Evolutionary conservation across 1,284 basidiomycete species (phyloP).

Genomic region (Tilletia indica): DNA sequence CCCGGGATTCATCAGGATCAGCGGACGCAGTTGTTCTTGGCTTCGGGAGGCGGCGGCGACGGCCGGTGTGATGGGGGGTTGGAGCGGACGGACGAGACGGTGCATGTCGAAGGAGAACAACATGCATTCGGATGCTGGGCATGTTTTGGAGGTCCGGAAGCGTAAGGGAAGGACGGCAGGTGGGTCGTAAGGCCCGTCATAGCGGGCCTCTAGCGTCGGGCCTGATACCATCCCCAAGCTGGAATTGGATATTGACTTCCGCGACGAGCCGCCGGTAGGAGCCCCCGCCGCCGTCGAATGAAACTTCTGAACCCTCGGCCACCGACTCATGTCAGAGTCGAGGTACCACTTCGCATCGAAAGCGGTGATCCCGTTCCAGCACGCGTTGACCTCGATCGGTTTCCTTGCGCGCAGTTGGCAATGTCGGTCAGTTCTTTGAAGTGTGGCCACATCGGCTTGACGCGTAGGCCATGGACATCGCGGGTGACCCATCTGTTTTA

Average conservation of each 20-base stretch:
- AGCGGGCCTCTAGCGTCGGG: not conserved
- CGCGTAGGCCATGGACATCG: constrained; percentile 50
- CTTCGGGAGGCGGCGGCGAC: too few relatives aligned
- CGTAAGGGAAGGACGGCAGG: constrained; percentile 54
- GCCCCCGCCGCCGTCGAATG: not conserved
- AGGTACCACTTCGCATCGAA: constrained; percentile 61
- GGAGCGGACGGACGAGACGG: constrained; percentile 58
- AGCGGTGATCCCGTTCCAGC: constrained; percentile 66
- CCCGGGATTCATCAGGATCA: constrained; percentile 60
- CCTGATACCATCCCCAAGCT: not conserved
- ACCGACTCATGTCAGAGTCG: constrained; percentile 13
- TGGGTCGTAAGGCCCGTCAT: constrained; percentile 43
- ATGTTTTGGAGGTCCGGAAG: constrained; percentile 61
- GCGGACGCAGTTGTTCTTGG: constrained; percentile 36
- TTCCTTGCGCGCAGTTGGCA: constrained; percentile 54
- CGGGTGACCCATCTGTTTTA: constrained; percentile 38
- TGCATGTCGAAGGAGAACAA: constrained; percentile 64
- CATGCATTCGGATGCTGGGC: constrained; percentile 64
- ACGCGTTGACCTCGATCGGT: constrained; percentile 63
- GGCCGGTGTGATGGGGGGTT: not conserved
- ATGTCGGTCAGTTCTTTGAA: constrained; percentile 58
- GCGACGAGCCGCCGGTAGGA: not conserved
- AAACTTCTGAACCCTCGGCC: not conserved
- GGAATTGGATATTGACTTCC: not conserved
- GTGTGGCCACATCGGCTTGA: constrained; percentile 63